Evolutionary conservation across 768 basidiomycete species (phyloP).

Genomic region (Calvatia gigantea): DNA sequence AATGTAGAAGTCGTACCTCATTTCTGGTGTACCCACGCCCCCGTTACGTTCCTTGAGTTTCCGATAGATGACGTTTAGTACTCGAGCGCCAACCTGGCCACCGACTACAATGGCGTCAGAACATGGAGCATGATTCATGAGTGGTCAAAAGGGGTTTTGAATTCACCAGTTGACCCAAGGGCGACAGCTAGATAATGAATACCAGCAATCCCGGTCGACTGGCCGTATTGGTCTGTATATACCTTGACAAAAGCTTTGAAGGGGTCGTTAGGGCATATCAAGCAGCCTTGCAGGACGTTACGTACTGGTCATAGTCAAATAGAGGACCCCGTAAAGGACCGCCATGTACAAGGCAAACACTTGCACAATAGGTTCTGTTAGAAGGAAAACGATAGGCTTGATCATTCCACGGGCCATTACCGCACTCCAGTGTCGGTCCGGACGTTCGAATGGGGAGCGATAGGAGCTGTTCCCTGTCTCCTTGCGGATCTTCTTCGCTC

Average conservation of each 20-base stretch:
- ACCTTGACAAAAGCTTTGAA: constrained; percentile 49
- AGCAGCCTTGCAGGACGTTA: constrained; percentile 12
- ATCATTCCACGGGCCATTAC: constrained; percentile 46
- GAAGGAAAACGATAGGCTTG: constrained; percentile 56
- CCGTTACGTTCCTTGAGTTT: constrained; percentile 42
- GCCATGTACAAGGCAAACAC: constrained; percentile 56
- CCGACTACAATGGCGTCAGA: constrained; percentile 22
- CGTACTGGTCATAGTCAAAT: constrained; percentile 36
- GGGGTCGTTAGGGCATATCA: not conserved
- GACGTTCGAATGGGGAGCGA: constrained; percentile 38
- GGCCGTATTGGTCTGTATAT: constrained; percentile 43
- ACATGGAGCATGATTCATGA: not conserved
- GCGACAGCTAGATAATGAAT: constrained; percentile 64
- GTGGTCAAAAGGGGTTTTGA: constrained; percentile 21
- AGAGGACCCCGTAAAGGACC: constrained; percentile 52
- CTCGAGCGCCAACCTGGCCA: constrained; percentile 37
- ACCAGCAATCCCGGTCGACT: constrained; percentile 50
- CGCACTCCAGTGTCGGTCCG: constrained; percentile 36
- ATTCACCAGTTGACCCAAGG: constrained; percentile 43
- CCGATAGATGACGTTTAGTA: constrained; percentile 45
- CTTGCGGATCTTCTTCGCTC: constrained; percentile 34
- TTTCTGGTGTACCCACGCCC: constrained; percentile 53
- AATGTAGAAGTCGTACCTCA: constrained; percentile 29
- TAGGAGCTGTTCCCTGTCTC: constrained; percentile 26
- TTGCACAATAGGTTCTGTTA: constrained; percentile 58